These are phyloP conservation scores for Pleurozium schreberi DNA, from an alignment of 225 moss, liverwort and hornwort species.

Conservation along the genomic window DNA sequence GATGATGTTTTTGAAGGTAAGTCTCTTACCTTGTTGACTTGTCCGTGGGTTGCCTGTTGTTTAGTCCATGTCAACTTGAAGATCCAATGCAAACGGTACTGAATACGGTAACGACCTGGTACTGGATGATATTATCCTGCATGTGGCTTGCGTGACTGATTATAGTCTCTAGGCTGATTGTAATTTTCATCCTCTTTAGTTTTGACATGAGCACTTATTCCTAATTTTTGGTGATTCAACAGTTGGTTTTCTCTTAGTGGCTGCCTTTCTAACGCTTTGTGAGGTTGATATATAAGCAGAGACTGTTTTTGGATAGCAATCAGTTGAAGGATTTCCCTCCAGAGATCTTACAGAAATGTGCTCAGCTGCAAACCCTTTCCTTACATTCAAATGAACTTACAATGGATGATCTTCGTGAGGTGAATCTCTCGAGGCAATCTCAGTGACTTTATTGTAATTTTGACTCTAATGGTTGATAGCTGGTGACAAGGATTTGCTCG, in stretches of 20 bases:
- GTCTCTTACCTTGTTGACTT: not conserved
- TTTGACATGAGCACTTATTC: not conserved
- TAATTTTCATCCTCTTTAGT: not conserved
- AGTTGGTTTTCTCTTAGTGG: not conserved
- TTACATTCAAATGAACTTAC: slow-evolving; percentile 91
- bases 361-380: slow-evolving; percentile 77
- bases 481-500: not conserved
- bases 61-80: not conserved
- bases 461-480: not conserved
- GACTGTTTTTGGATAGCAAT: slow-evolving; percentile 70
- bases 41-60: not conserved
- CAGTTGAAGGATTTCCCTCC: slow-evolving; percentile 73
- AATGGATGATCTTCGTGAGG: slow-evolving; percentile 87
- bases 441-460: not conserved
- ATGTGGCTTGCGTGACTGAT: not conserved
- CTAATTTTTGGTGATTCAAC: not conserved
- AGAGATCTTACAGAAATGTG: slow-evolving; percentile 65
- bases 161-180: not conserved
- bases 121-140: not conserved
- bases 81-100: not conserved
- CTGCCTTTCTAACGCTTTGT: not conserved
- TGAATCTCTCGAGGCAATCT: not conserved
- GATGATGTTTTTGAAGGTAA: slow-evolving; percentile 61
- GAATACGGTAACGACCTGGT: not conserved
- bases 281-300: slow-evolving; percentile 33